A percentile compares a stretch with the other conserved stretches of the same genome.
These are phyloP conservation scores for Trichopus zeylanicus DNA, from an alignment of 116 monocot genomes.

Conservation along the genomic window DNA sequence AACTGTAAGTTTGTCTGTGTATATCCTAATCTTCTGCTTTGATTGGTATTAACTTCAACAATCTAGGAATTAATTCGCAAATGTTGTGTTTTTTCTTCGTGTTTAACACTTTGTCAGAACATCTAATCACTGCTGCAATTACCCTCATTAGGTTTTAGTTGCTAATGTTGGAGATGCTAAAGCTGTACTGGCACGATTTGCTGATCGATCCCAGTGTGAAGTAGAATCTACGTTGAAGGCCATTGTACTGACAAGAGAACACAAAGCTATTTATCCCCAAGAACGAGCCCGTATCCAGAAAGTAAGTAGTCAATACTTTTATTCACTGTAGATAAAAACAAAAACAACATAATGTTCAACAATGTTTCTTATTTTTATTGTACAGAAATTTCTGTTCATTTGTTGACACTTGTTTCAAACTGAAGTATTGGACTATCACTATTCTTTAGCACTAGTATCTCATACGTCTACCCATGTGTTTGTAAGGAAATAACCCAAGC, in stretches of 20 bases:
- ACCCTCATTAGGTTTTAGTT: constrained; percentile 50
- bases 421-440: not conserved
- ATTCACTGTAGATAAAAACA: no score
- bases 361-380: not conserved
- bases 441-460: not conserved
- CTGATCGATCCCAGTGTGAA: constrained; percentile 22
- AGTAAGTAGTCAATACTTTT: constrained; percentile 18
- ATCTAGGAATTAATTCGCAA: no score
- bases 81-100: not conserved
- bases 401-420: not conserved
- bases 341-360: no score
- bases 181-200: constrained; percentile 62
- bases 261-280: constrained; percentile 80
- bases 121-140: constrained; percentile 1
- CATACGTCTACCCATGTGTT: not conserved
- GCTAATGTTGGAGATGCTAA: constrained; percentile 95
- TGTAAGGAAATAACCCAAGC: not conserved
- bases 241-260: constrained; percentile 88
- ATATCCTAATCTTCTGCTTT: not conserved
- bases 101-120: not conserved
- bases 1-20: constrained; percentile 31
- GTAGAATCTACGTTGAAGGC: constrained; percentile 41
- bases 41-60: not conserved
- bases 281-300: constrained; percentile 80
- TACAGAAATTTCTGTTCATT: not conserved